phyloP scores from a whole-genome alignment of 441 rosid species.

The Manihot esculenta region DNA sequence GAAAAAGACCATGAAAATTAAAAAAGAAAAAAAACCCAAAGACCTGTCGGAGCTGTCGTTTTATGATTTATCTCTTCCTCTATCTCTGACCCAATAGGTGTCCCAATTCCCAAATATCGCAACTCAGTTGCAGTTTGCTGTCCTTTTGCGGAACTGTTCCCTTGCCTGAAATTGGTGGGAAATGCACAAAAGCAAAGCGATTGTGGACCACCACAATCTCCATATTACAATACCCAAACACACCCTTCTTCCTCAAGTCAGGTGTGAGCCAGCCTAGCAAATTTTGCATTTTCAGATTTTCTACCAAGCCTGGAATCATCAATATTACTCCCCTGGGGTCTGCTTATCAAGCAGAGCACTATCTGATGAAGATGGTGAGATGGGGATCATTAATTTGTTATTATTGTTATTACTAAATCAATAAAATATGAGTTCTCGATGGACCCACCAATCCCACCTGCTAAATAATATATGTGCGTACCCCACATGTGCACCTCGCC shows the following conservation, averaged over 20 bases:
- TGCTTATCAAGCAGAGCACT: background rate
- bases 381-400: too few relatives aligned
- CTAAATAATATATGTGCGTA: background rate
- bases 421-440: background rate
- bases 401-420: background rate
- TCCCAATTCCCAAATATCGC: slow-evolving; percentile 18
- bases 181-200: background rate
- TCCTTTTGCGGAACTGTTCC: slow-evolving; percentile 19
- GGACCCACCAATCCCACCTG: slow-evolving; percentile 7
- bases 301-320: background rate
- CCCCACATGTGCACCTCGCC: slow-evolving; percentile 11
- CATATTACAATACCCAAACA: background rate
- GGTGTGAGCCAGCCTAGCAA: background rate
- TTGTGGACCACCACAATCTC: background rate
- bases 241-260: background rate
- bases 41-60: slow-evolving; percentile 2
- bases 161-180: slow-evolving; percentile 11
- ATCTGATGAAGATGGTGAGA: background rate
- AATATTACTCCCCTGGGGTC: background rate
- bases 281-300: background rate
- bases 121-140: slow-evolving; percentile 14
- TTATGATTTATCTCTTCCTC: too few relatives aligned
- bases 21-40: background rate
- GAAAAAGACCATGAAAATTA: slow-evolving; percentile 16
- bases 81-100: background rate